A percentile compares a stretch with the other conserved stretches of the same genome.
phyloP scores from a whole-genome alignment of 768 basidiomycete species.

The Leccinellum luteum region DNA sequence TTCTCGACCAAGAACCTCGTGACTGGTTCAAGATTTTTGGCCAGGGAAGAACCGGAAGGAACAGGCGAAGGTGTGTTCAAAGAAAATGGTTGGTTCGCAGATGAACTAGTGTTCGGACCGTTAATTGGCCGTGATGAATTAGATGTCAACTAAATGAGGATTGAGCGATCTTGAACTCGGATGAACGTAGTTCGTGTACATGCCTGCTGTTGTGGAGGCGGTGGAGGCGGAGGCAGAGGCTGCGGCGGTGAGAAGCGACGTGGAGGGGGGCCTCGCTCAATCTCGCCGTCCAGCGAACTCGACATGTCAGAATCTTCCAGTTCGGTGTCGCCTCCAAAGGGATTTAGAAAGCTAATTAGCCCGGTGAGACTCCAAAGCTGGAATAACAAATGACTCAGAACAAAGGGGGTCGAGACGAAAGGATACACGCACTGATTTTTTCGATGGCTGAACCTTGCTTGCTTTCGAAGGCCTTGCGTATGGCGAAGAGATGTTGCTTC shows the following conservation, averaged over 20 bases:
- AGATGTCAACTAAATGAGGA: slow-evolving; percentile 23
- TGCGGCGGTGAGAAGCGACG: slow-evolving; percentile 24
- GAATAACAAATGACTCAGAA: slow-evolving; percentile 14
- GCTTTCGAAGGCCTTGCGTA: slow-evolving; percentile 45
- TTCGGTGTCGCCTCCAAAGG: slow-evolving; percentile 32
- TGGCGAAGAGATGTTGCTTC: slow-evolving; percentile 46
- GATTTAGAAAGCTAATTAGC: slow-evolving; percentile 52
- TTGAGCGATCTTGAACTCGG: slow-evolving; percentile 22
- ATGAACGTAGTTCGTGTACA: slow-evolving; percentile 19
- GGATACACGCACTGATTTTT: slow-evolving; percentile 47
- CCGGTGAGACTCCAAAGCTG: slow-evolving; percentile 53
- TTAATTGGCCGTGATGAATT: slow-evolving; percentile 16
- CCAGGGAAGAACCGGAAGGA: slow-evolving; percentile 28
- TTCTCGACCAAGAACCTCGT: slow-evolving; percentile 47
- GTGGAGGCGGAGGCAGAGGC: slow-evolving; percentile 19
- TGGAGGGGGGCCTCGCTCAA: slow-evolving; percentile 27
- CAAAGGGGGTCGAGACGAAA: neutral
- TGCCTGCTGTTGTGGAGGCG: slow-evolving; percentile 27
- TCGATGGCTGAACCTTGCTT: slow-evolving; percentile 24
- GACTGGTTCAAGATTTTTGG: slow-evolving; percentile 47
- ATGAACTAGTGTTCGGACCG: slow-evolving; percentile 13
- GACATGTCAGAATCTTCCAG: slow-evolving; percentile 20
- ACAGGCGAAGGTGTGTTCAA: slow-evolving; percentile 14
- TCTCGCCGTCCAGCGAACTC: slow-evolving; percentile 24
- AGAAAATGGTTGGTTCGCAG: slow-evolving; percentile 18